Conservation (phyloP, 208 protist species). For the Borovskyia barvae region DNA sequence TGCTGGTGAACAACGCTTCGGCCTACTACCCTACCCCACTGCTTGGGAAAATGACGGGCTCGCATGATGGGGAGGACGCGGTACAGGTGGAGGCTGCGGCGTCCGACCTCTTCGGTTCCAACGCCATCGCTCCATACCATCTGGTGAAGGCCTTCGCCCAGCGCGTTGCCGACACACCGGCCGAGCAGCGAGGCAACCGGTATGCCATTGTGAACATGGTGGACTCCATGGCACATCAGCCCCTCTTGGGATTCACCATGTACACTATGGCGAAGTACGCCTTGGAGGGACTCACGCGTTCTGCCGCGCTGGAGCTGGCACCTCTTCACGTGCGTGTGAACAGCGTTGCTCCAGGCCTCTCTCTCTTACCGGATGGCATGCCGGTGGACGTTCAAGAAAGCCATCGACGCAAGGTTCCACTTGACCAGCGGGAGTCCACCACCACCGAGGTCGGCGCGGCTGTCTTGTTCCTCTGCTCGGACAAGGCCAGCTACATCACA, state of each 20-base stretch:
- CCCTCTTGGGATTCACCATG: slow-evolving; percentile 49
- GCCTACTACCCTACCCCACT: slow-evolving; percentile 72
- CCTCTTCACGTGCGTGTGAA: slow-evolving; percentile 68
- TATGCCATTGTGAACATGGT: slow-evolving; percentile 63
- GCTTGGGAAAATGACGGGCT: slow-evolving; percentile 2
- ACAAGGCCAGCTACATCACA: slow-evolving; percentile 64
- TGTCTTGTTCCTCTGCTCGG: slow-evolving; percentile 63
- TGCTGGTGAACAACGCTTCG: slow-evolving; percentile 87
- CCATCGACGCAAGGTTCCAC: slow-evolving; percentile 57
- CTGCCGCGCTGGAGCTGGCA: slow-evolving; percentile 68
- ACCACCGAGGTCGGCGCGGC: slow-evolving; percentile 49
- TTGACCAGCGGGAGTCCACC: slow-evolving; percentile 52
- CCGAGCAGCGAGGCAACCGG: slow-evolving; percentile 19
- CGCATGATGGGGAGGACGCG: not conserved
- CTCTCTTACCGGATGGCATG: slow-evolving; percentile 45
- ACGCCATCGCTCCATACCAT: slow-evolving; percentile 69
- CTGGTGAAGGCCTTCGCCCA: slow-evolving; percentile 54
- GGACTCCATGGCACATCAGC: slow-evolving; percentile 66
- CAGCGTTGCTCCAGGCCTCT: slow-evolving; percentile 60
- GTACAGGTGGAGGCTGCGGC: slow-evolving; percentile 19
- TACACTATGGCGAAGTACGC: slow-evolving; percentile 85
- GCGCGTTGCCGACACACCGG: slow-evolving; percentile 9
- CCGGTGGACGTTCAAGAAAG: slow-evolving; percentile 23
- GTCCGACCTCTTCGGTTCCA: slow-evolving; percentile 65
- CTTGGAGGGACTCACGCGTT: slow-evolving; percentile 62